Evolutionary conservation across 768 basidiomycete genomes (phyloP).

Genomic region (Clavulina sp.): DNA sequence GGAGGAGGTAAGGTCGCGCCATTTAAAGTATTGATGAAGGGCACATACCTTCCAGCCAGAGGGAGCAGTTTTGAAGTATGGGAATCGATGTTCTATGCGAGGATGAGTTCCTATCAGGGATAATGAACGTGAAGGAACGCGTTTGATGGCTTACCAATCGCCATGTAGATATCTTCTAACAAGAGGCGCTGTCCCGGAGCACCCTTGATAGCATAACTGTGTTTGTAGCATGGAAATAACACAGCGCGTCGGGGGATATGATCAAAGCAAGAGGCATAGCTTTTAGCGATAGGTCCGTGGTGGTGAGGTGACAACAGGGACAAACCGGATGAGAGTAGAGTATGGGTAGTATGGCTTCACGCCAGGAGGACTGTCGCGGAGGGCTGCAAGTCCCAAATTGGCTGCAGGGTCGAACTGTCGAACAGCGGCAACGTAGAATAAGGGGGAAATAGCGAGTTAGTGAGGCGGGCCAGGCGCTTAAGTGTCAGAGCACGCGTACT

Average conservation of each 20-base stretch:
- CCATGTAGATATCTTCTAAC: slow-evolving; percentile 70
- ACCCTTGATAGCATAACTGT: slow-evolving; percentile 79
- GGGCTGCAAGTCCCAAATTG: neutral
- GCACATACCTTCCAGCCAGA: slow-evolving; percentile 74
- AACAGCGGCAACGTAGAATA: too few species aligned
- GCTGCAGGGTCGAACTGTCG: neutral
- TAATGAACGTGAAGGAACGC: slow-evolving; percentile 30
- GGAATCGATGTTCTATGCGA: slow-evolving; percentile 36
- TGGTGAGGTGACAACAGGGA: slow-evolving; percentile 7
- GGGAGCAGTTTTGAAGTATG: slow-evolving; percentile 76
- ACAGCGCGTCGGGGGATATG: neutral
- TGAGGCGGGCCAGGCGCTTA: too few species aligned
- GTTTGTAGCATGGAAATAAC: neutral
- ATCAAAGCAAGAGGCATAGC: neutral
- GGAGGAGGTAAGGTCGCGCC: neutral
- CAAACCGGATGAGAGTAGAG: slow-evolving; percentile 71
- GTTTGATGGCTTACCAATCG: slow-evolving; percentile 21
- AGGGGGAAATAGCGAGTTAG: too few species aligned
- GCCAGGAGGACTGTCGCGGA: slow-evolving; percentile 58
- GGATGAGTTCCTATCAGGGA: neutral
- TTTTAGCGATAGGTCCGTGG: neutral
- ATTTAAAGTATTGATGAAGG: slow-evolving; percentile 5
- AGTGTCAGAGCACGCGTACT: too few species aligned
- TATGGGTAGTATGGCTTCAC: slow-evolving; percentile 86
- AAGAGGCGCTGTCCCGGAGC: slow-evolving; percentile 73